Evolutionary conservation across 768 basidiomycete genomes (phyloP).

Genomic region (Termitomyces sp.): DNA sequence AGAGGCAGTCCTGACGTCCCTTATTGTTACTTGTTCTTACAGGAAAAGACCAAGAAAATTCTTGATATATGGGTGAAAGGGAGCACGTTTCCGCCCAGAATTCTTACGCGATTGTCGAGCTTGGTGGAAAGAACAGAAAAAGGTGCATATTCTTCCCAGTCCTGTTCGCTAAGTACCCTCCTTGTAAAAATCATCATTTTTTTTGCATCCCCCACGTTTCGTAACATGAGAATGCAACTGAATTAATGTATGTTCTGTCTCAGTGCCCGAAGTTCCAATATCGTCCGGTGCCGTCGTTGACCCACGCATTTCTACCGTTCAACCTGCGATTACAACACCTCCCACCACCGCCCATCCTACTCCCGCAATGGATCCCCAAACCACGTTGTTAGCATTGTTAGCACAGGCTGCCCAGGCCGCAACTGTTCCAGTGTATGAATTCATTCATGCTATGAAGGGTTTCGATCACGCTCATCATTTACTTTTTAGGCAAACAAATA

Average conservation of each 20-base stretch:
- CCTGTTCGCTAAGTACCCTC: slow-evolving; percentile 81
- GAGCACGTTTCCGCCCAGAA: slow-evolving; percentile 77
- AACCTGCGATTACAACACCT: slow-evolving; percentile 15
- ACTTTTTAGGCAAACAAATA: slow-evolving; percentile 48
- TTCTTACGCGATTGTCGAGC: slow-evolving; percentile 68
- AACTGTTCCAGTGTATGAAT: slow-evolving; percentile 33
- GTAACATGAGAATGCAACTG: slow-evolving; percentile 61
- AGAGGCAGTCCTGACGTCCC: slow-evolving; percentile 35
- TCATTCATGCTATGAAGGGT: background rate
- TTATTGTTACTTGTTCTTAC: slow-evolving; percentile 29
- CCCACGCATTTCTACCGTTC: slow-evolving; percentile 30
- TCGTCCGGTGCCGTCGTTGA: slow-evolving; percentile 23
- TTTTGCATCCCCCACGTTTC: slow-evolving; percentile 34
- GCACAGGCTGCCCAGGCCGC: slow-evolving; percentile 56
- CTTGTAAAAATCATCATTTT: slow-evolving; percentile 61
- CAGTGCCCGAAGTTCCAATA: slow-evolving; percentile 46
- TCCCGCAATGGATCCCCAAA: slow-evolving; percentile 44
- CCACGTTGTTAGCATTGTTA: slow-evolving; percentile 63
- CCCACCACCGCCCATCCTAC: slow-evolving; percentile 21
- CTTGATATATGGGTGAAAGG: slow-evolving; percentile 96
- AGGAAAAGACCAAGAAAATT: slow-evolving; percentile 98
- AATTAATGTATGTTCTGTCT: slow-evolving; percentile 58
- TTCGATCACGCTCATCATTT: slow-evolving; percentile 3
- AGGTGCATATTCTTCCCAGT: slow-evolving; percentile 79
- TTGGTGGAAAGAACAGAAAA: slow-evolving; percentile 66